phyloP scores from a whole-genome alignment of 495 filamentous ascomycete species.

The Aspergillus mulundensis region DNA sequence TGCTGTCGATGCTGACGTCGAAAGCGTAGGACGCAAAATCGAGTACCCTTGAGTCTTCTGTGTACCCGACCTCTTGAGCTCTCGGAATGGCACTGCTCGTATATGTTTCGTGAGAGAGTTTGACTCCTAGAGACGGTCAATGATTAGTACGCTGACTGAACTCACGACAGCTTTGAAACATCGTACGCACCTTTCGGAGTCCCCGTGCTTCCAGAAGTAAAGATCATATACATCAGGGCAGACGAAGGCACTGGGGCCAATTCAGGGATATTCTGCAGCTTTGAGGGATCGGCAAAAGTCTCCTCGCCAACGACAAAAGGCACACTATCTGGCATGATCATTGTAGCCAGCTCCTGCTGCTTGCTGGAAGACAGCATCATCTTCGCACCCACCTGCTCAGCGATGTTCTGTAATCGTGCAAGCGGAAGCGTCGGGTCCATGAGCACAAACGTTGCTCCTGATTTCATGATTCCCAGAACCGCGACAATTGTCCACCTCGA shows the following conservation, averaged over 20 bases:
- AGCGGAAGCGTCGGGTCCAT: constrained; percentile 38
- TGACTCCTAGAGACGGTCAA: constrained; percentile 27
- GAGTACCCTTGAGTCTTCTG: constrained; percentile 32
- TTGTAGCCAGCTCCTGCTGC: constrained; percentile 22
- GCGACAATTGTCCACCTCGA: constrained; percentile 45
- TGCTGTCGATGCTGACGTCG: constrained; percentile 44
- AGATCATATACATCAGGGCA: constrained; percentile 42
- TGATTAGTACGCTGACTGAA: not conserved
- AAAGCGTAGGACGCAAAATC: constrained; percentile 48
- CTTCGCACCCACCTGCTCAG: constrained; percentile 28
- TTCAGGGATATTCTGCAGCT: not conserved
- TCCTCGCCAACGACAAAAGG: constrained; percentile 27
- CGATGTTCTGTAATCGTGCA: constrained; percentile 38
- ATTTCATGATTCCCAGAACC: constrained; percentile 42
- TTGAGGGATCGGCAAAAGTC: constrained; percentile 12
- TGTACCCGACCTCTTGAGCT: constrained; percentile 35
- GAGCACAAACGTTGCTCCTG: constrained; percentile 35
- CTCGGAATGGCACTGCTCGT: constrained; percentile 38
- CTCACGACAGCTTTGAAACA: no score
- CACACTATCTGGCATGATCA: constrained; percentile 26
- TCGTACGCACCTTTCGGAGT: constrained; percentile 40
- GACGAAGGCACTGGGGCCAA: constrained; percentile 27
- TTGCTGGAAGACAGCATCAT: constrained; percentile 29
- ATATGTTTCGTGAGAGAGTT: constrained; percentile 45
- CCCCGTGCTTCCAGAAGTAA: constrained; percentile 52